Conservation (phyloP, 164 flowering plant species). For the Dillenia turbinata region DNA sequence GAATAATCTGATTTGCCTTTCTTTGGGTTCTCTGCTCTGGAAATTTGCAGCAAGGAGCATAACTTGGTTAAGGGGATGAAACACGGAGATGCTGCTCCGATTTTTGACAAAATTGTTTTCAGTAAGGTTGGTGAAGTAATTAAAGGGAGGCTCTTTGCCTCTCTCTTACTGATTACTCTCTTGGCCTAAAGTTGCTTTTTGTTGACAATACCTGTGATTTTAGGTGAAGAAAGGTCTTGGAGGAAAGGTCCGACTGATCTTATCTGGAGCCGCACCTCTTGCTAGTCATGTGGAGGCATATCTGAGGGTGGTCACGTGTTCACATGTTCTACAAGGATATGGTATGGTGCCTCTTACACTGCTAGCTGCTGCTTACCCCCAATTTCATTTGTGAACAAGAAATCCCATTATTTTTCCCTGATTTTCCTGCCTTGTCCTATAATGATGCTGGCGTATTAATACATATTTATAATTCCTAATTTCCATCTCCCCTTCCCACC, state of each 20-base stretch:
- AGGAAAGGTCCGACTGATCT: slow-evolving; percentile 77
- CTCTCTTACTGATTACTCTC: not conserved
- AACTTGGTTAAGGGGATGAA: slow-evolving; percentile 66
- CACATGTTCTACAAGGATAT: slow-evolving; percentile 96
- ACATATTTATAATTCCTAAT: too few relatives aligned
- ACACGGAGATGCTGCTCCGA: slow-evolving; percentile 68
- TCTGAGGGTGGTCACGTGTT: slow-evolving; percentile 86
- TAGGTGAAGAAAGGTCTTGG: slow-evolving; percentile 94
- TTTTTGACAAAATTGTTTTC: slow-evolving; percentile 75
- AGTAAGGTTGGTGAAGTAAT: slow-evolving; percentile 49
- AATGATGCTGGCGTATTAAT: too few relatives aligned
- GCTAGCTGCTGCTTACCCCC: not conserved
- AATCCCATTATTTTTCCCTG: too few relatives aligned
- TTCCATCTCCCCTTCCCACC: too few relatives aligned
- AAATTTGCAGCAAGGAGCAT: slow-evolving; percentile 55
- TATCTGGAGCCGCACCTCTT: slow-evolving; percentile 98
- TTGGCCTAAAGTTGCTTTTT: not conserved
- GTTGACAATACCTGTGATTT: not conserved
- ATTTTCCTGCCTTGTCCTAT: too few relatives aligned
- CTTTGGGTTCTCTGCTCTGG: slow-evolving; percentile 1
- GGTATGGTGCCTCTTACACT: slow-evolving; percentile 38
- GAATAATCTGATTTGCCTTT: too few relatives aligned
- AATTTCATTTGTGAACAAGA: slow-evolving; percentile 4
- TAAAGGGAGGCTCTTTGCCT: not conserved
- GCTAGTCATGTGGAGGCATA: slow-evolving; percentile 75